Conservation (phyloP, 2,329 filamentous ascomycete genomes). For the Lecanicillium sp. region DNA sequence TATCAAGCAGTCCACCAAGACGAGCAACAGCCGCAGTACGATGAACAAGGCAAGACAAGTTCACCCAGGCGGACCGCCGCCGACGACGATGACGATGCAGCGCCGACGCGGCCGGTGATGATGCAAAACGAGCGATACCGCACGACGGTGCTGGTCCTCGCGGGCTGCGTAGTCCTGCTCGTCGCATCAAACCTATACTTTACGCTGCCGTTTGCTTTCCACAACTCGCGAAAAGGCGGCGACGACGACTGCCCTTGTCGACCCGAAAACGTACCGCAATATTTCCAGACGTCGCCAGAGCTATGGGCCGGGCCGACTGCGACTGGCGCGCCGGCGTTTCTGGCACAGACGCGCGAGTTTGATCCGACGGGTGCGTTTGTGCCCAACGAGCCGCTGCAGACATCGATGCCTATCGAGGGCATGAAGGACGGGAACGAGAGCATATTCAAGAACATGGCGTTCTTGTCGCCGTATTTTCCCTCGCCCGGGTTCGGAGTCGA, state of each 20-base stretch:
- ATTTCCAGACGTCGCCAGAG: constrained; percentile 54
- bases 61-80: constrained; percentile 5
- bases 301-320: constrained; percentile 57
- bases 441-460: constrained; percentile 64
- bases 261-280: constrained; percentile 43
- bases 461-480: constrained; percentile 59
- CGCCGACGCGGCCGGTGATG: constrained; percentile 3
- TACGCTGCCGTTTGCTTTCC: constrained; percentile 23
- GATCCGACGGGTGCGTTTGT: constrained; percentile 57
- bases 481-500: constrained; percentile 67
- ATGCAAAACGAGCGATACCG: constrained; percentile 16
- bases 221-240: constrained; percentile 2
- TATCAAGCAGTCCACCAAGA: constrained; percentile 27
- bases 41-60: background rate
- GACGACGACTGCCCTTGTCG: constrained; percentile 19
- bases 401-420: constrained; percentile 57
- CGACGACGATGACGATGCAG: constrained; percentile 1
- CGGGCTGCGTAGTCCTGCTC: constrained; percentile 26
- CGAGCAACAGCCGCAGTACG: constrained; percentile 14
- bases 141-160: constrained; percentile 21
- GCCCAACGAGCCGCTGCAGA: constrained; percentile 63
- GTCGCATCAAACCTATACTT: constrained; percentile 28
- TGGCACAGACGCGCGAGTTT: constrained; percentile 62
- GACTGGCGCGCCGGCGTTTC: constrained; percentile 61
- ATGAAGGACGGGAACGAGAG: constrained; percentile 47